Evolutionary conservation across 2,329 filamentous ascomycete species (phyloP).

Genomic region (Curvularia hawaiiensis): DNA sequence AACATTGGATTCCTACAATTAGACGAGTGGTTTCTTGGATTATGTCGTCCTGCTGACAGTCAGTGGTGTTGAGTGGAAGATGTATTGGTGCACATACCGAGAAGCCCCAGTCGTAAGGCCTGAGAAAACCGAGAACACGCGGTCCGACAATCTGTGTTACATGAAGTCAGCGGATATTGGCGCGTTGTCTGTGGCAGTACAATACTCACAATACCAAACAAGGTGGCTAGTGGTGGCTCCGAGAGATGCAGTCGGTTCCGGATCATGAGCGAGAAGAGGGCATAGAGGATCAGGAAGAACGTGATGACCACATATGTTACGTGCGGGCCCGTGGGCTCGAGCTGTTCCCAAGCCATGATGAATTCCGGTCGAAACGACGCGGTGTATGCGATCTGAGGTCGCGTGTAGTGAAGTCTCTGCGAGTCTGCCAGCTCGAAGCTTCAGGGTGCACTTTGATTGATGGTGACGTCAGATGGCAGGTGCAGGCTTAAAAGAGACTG

Average conservation of each 20-base stretch:
- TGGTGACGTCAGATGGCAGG: constrained; percentile 9
- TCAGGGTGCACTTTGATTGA: not conserved
- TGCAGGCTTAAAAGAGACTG: not conserved
- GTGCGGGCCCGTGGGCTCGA: constrained; percentile 54
- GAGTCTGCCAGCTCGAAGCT: constrained; percentile 8
- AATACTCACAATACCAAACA: constrained; percentile 48
- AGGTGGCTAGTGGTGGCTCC: constrained; percentile 54
- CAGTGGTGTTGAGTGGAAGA: not conserved
- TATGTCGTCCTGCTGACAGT: constrained; percentile 44
- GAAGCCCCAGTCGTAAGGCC: constrained; percentile 50
- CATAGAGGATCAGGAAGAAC: constrained; percentile 53
- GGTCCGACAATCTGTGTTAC: constrained; percentile 46
- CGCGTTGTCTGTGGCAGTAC: no score
- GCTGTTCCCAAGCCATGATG: constrained; percentile 50
- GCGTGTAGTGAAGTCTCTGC: constrained; percentile 12
- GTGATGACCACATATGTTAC: constrained; percentile 53
- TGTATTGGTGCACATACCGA: not conserved
- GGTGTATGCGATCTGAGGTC: not conserved
- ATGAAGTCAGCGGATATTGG: not conserved
- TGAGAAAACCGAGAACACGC: constrained; percentile 46
- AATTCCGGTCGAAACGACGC: not conserved
- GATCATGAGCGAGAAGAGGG: constrained; percentile 53
- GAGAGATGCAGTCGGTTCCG: constrained; percentile 56
- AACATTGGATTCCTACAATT: constrained; percentile 53
- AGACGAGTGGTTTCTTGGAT: constrained; percentile 51